A percentile compares a stretch with the other conserved stretches of the same genome.
Evolutionary conservation across 129 eudicot species (phyloP).

Genomic region (Artemisia annua): DNA sequence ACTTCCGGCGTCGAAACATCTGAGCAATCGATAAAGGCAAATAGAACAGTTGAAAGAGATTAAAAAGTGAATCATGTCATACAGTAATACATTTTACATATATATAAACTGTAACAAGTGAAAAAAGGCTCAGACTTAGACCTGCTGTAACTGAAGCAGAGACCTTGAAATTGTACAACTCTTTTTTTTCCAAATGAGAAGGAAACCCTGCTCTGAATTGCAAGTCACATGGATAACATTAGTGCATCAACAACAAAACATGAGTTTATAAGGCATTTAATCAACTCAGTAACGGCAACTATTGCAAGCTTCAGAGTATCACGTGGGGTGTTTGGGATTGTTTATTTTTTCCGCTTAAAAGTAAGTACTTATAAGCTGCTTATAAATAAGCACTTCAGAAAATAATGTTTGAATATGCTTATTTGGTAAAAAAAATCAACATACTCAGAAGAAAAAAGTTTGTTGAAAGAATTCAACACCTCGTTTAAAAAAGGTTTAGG

Average conservation of each 20-base stretch:
- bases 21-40: conserved; percentile 15
- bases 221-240: conserved; percentile 1
- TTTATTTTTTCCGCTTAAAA: too few relatives aligned
- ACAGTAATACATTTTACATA: background rate
- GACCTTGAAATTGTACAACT: conserved; percentile 27
- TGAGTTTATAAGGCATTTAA: background rate
- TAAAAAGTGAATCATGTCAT: background rate
- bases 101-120: background rate
- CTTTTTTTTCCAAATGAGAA: conserved; percentile 32
- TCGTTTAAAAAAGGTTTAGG: too few relatives aligned
- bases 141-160: conserved; percentile 43
- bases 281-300: too few relatives aligned
- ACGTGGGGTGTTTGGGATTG: too few relatives aligned
- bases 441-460: too few relatives aligned
- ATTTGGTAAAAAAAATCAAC: too few relatives aligned
- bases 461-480: too few relatives aligned
- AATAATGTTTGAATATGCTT: too few relatives aligned
- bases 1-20: conserved; percentile 50
- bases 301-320: too few relatives aligned
- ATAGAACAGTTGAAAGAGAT: background rate
- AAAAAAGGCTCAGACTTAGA: background rate
- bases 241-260: conserved; percentile 5
- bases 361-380: too few relatives aligned
- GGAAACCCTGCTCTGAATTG: conserved; percentile 39
- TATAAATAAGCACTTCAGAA: too few relatives aligned